These are phyloP conservation scores for Xerocomellus dryophilus DNA, from an alignment of 768 basidiomycete genomes.

Conservation along the genomic window DNA sequence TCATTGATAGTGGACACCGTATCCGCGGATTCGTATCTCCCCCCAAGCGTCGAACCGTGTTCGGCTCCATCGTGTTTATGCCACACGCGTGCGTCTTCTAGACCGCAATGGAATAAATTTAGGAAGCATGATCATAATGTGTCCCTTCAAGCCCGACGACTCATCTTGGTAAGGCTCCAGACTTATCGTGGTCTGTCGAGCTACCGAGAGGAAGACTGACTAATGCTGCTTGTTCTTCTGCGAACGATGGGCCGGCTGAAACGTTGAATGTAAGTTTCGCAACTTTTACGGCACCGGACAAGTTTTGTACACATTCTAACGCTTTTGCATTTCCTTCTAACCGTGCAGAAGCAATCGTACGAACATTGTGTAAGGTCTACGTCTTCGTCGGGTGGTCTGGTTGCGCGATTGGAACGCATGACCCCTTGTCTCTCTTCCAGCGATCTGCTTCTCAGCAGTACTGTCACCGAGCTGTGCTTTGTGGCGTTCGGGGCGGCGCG, in stretches of 20 bases:
- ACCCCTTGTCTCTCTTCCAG: not conserved
- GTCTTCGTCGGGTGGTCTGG: not conserved
- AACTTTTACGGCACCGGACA: conserved; percentile 22
- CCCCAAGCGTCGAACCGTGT: not conserved
- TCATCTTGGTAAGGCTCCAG: not conserved
- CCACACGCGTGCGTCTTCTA: conserved; percentile 1
- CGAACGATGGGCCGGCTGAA: conserved; percentile 2
- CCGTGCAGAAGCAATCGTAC: not conserved
- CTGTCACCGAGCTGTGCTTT: conserved; percentile 18
- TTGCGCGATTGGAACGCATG: not conserved
- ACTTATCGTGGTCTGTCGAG: not conserved
- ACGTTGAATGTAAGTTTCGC: conserved; percentile 1
- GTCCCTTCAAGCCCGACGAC: not conserved
- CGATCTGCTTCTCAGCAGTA: not conserved
- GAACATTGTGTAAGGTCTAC: not conserved
- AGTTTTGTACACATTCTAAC: not conserved
- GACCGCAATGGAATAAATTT: not conserved
- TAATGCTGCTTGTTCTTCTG: conserved; percentile 14
- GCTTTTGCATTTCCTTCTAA: not conserved
- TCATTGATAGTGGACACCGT: not conserved
- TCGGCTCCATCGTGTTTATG: conserved; percentile 5
- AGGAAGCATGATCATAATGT: conserved; percentile 6
- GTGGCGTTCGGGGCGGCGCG: conserved; percentile 19
- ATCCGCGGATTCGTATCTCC: conserved; percentile 12
- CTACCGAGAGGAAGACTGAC: conserved; percentile 15